Conservation (phyloP, 805 yeast species). For the Candida andamanensis region DNA sequence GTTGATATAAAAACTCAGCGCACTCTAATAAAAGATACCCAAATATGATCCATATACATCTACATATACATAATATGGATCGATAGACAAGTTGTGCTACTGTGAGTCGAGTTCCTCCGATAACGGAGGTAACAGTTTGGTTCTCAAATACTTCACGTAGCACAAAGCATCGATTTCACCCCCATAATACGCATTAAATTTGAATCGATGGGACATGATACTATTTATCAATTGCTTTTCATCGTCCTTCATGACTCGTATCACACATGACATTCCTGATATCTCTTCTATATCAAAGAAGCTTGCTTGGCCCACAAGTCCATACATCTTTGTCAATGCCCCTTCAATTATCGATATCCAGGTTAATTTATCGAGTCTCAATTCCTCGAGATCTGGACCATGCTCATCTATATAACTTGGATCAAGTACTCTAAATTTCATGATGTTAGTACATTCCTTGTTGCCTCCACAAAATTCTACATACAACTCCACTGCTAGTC, state of each 20-base stretch:
- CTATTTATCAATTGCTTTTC: slow-evolving; percentile 24
- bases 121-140: not conserved
- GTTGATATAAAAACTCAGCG: too few relatives aligned
- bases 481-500: slow-evolving; percentile 7
- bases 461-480: slow-evolving; percentile 4
- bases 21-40: too few relatives aligned
- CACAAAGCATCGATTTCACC: slow-evolving; percentile 9
- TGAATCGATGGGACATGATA: slow-evolving; percentile 26
- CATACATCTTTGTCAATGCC: slow-evolving; percentile 24
- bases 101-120: too few relatives aligned
- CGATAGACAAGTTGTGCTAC: too few relatives aligned
- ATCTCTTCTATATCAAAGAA: slow-evolving; percentile 23
- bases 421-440: slow-evolving; percentile 7
- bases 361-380: slow-evolving; percentile 24
- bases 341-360: slow-evolving; percentile 25
- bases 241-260: slow-evolving; percentile 29
- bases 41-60: too few relatives aligned
- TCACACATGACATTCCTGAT: slow-evolving; percentile 12
- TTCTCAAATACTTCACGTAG: slow-evolving; percentile 1
- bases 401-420: slow-evolving; percentile 2
- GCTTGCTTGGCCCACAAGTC: slow-evolving; percentile 29
- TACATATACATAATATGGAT: too few relatives aligned
- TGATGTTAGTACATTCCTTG: slow-evolving; percentile 4
- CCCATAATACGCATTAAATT: slow-evolving; percentile 21
- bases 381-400: slow-evolving; percentile 8